A percentile compares a stretch with the other conserved stretches of the same genome.
phyloP scores from a whole-genome alignment of 495 filamentous ascomycete genomes.

The Penicillium salamii region DNA sequence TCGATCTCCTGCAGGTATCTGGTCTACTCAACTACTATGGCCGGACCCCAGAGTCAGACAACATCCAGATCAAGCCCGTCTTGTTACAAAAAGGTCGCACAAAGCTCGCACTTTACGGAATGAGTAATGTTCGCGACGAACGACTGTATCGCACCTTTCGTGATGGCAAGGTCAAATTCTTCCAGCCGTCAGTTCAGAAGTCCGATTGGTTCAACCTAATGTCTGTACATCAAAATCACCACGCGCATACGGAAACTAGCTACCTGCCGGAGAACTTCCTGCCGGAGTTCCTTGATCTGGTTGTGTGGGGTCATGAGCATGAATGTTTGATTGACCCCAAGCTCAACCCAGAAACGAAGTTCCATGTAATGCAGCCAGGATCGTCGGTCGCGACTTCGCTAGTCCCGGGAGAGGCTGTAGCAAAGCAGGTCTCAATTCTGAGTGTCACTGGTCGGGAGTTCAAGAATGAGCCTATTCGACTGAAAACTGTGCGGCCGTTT shows the following conservation, averaged over 20 bases:
- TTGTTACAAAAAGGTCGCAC: conserved; percentile 91
- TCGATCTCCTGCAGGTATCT: conserved; percentile 88
- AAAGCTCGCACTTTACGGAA: conserved; percentile 90
- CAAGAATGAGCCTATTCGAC: conserved; percentile 70
- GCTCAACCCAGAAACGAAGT: conserved; percentile 79
- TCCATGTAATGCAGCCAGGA: conserved; percentile 95
- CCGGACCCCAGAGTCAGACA: conserved; percentile 84
- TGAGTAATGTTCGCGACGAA: conserved; percentile 97
- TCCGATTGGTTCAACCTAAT: conserved; percentile 96
- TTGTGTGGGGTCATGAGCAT: conserved; percentile 98
- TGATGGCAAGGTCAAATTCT: conserved; percentile 92
- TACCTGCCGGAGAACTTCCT: conserved; percentile 95
- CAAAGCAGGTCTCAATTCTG: conserved; percentile 86
- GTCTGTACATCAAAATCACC: conserved; percentile 94
- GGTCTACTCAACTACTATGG: conserved; percentile 96
- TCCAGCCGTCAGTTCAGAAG: conserved; percentile 76
- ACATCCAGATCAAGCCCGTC: conserved; percentile 86
- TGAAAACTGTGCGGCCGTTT: conserved; percentile 90
- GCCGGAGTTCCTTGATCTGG: conserved; percentile 84
- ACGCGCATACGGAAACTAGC: conserved; percentile 82
- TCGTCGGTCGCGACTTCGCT: conserved; percentile 95
- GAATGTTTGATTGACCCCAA: conserved; percentile 87
- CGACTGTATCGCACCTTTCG: conserved; percentile 89
- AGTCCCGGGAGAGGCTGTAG: conserved; percentile 81
- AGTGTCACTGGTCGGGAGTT: conserved; percentile 82